phyloP scores from a whole-genome alignment of 2,329 filamentous ascomycete genomes.

The Pseudocercospora crystallina region DNA sequence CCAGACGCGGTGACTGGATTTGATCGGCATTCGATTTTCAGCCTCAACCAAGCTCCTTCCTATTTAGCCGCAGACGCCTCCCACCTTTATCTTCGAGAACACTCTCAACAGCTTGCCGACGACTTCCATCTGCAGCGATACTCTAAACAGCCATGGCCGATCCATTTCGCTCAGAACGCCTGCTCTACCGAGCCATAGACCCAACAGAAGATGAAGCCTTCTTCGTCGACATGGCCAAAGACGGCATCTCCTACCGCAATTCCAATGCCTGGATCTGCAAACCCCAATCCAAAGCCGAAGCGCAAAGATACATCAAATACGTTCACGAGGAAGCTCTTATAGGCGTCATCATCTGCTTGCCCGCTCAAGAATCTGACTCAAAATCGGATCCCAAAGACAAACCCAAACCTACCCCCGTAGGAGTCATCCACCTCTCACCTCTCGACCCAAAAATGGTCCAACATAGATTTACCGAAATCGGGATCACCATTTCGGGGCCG shows the following conservation, averaged over 20 bases:
- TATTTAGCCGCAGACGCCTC: no score
- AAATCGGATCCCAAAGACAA: conserved; percentile 7
- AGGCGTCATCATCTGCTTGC: conserved; percentile 42
- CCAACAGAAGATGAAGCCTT: conserved; percentile 33
- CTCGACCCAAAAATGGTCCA: conserved; percentile 30
- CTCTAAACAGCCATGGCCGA: conserved; percentile 14
- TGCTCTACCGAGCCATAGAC: conserved; percentile 42
- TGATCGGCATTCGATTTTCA: no score
- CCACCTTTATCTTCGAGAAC: no score
- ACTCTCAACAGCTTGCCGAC: no score
- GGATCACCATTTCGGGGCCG: conserved; percentile 37
- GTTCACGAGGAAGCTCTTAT: conserved; percentile 31
- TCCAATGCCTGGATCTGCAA: conserved; percentile 27
- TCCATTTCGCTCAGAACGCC: conserved; percentile 39
- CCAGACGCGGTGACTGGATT: no score
- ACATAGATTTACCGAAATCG: conserved; percentile 46
- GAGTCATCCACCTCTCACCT: conserved; percentile 33
- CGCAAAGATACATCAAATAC: conserved; percentile 27
- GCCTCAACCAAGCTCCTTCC: no score
- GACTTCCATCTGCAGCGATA: no score
- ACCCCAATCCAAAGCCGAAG: conserved; percentile 33
- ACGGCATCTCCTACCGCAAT: conserved; percentile 19
- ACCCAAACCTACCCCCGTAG: conserved; percentile 30
- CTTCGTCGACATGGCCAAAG: conserved; percentile 21
- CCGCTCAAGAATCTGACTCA: conserved; percentile 9